Conservation (phyloP, 805 yeast genomes). For the Kluyveromyces nonfermentans region DNA sequence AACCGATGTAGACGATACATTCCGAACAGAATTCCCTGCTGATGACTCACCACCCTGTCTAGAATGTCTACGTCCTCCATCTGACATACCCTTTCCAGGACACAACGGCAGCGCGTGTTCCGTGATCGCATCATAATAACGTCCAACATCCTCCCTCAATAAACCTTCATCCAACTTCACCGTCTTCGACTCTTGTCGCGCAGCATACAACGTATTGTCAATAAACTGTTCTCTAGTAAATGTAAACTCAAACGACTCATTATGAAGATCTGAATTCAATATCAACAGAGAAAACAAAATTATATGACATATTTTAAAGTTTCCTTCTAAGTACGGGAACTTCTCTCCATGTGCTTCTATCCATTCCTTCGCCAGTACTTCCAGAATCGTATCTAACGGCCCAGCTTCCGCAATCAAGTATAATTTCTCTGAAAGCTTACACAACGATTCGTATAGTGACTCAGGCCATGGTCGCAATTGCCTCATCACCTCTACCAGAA, state of each 20-base stretch:
- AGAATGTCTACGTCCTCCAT: background rate
- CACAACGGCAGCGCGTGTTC: conserved; percentile 19
- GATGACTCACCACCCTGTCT: background rate
- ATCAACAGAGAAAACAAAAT: conserved; percentile 62
- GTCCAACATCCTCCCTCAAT: conserved; percentile 13
- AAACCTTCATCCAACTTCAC: conserved; percentile 6
- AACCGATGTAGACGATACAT: background rate
- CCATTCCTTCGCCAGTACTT: conserved; percentile 61
- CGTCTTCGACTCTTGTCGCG: conserved; percentile 22
- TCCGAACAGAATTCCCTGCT: background rate
- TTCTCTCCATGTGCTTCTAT: conserved; percentile 36
- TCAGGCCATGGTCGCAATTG: conserved; percentile 36
- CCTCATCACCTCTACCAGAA: conserved; percentile 31
- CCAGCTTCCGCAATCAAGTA: conserved; percentile 78
- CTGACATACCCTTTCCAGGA: background rate
- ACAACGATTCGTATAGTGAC: conserved; percentile 47
- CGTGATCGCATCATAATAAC: conserved; percentile 17
- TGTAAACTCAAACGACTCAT: conserved; percentile 30
- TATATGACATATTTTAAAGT: conserved; percentile 56
- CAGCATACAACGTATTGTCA: conserved; percentile 41
- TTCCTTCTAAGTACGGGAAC: conserved; percentile 33
- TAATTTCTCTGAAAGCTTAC: conserved; percentile 53
- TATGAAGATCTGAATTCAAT: conserved; percentile 70
- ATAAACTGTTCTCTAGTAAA: conserved; percentile 38
- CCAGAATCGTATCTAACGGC: conserved; percentile 64